Conservation (phyloP, 139 green algal species). For the Medakamo hakoo region DNA sequence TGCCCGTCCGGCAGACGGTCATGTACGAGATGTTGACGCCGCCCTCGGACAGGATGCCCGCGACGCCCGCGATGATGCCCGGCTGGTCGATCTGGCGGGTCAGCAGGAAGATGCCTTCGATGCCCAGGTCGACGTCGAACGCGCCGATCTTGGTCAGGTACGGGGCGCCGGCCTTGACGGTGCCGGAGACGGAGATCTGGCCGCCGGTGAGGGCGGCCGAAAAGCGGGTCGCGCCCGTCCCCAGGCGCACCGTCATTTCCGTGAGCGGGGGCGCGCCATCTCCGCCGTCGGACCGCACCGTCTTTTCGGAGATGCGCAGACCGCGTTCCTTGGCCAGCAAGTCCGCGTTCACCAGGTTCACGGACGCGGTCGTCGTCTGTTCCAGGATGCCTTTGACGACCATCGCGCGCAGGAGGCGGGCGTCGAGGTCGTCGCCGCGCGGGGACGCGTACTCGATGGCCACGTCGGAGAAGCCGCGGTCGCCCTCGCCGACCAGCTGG, state of each 20-base stretch:
- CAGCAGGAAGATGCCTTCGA: conserved; percentile 54
- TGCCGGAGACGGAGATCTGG: conserved; percentile 56
- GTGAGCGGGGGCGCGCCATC: background rate
- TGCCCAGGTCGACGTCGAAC: conserved; percentile 72
- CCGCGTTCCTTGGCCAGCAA: conserved; percentile 77
- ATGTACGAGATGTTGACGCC: conserved; percentile 93
- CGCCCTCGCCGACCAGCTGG: conserved; percentile 34
- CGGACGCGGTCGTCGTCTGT: conserved; percentile 24
- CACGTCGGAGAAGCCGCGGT: conserved; percentile 57
- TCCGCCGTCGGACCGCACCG: conserved; percentile 22
- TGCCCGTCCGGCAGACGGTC: conserved; percentile 40
- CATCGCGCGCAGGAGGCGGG: conserved; percentile 81
- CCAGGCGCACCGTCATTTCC: conserved; percentile 42
- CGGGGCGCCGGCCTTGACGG: conserved; percentile 39
- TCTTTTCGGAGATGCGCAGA: conserved; percentile 56
- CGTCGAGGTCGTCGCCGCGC: conserved; percentile 79
- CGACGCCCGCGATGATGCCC: conserved; percentile 76
- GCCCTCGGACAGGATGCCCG: conserved; percentile 40
- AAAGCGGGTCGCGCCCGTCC: conserved; percentile 46
- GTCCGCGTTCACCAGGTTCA: conserved; percentile 95
- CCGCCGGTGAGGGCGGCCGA: conserved; percentile 28
- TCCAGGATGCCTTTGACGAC: conserved; percentile 80
- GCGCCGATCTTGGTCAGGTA: conserved; percentile 73
- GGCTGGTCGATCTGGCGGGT: conserved; percentile 74
- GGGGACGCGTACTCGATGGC: conserved; percentile 58